Base-by-base conservation (phyloP, 306 rosid genomes). In the Phaseolus lunatus region DNA sequence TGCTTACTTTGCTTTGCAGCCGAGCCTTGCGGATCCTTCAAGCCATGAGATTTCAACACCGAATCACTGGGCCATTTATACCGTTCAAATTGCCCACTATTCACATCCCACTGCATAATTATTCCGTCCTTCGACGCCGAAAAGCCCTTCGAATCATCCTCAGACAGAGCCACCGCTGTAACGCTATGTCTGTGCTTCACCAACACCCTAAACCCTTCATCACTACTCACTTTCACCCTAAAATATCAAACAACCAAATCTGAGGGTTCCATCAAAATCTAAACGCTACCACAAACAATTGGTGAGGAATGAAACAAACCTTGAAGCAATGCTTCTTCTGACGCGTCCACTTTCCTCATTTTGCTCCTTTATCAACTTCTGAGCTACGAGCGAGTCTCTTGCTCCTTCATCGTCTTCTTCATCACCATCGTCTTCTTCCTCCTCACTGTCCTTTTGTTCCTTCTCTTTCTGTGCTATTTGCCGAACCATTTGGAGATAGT, bases 81-180 rank as follows among this genome's bases (percentile, higher is more conserved):
- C 73, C 72, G 92, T 65, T 95, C 99, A 53, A 80, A 77, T 69
- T 88, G 93, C 79, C 99, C 97, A 82, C 85, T 81, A 37, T 85
- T 89, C 80, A 95, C 89, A 85, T 95, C 97, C 99, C 99, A 95
- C 14, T 86, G 96, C 83, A 89, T 67, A 82, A 95, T 90, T 23
- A 72, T 78, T 24, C 99, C 98, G 49, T 92, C 99, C 87, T 95
- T 95, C 1, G 97, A 92, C 41, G 99, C 96, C 56, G 97, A 95
- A 83, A 90, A 95, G 3, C 98, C 99, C 89, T 77, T 95, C 15
- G 57, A 74, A 70, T 95, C 97, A 81, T 92, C 97, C 44, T 90
- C 97, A 6, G 98, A 86, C 52, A 95, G 78, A 41, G 87, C 93
- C 81, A 92, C 97, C 4, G 91, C 92, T 5, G 97, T 90, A 45